These are phyloP conservation scores for Leptomonas pyrrhocoris DNA, from an alignment of 208 protist species.

Conservation along the genomic window DNA sequence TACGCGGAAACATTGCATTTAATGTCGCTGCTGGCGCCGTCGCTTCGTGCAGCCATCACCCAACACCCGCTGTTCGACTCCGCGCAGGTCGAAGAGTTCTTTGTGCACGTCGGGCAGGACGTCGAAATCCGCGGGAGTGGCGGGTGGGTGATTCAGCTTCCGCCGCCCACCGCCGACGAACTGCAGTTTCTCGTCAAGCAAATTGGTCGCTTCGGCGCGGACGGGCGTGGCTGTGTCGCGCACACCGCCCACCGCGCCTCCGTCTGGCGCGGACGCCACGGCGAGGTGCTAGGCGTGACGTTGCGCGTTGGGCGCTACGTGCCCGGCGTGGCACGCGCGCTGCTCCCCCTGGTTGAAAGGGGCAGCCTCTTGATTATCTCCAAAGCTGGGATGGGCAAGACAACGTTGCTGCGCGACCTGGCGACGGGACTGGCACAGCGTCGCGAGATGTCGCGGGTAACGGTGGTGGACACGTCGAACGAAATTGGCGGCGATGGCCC, in stretches of 20 bases:
- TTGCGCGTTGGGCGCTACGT: conserved; percentile 87
- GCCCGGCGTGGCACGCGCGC: conserved; percentile 56
- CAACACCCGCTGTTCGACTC: conserved; percentile 49
- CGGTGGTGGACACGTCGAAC: conserved; percentile 95
- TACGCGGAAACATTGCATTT: conserved; percentile 74
- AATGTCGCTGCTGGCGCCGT: conserved; percentile 58
- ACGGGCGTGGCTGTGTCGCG: conserved; percentile 75
- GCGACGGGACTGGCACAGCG: conserved; percentile 69
- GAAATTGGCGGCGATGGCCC: conserved; percentile 94
- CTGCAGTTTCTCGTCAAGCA: conserved; percentile 54
- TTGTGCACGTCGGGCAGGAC: conserved; percentile 75
- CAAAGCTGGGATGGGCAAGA: conserved; percentile 93
- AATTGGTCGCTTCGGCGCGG: conserved; percentile 72
- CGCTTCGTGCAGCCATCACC: conserved; percentile 45
- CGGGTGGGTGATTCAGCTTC: conserved; percentile 58
- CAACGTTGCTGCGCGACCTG: conserved; percentile 91
- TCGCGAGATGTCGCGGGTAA: conserved; percentile 54
- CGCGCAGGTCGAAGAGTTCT: conserved; percentile 74
- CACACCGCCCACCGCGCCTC: conserved; percentile 80
- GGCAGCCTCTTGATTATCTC: conserved; percentile 91
- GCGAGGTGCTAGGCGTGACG: conserved; percentile 85
- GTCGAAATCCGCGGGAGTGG: conserved; percentile 71
- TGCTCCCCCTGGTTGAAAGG: conserved; percentile 56
- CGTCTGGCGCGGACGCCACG: conserved; percentile 69
- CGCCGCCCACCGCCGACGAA: conserved; percentile 53